A percentile compares a stretch with the other conserved stretches of the same genome.
Conservation (phyloP, 106 monocot genomes). For the Dendrobium catenatum region DNA sequence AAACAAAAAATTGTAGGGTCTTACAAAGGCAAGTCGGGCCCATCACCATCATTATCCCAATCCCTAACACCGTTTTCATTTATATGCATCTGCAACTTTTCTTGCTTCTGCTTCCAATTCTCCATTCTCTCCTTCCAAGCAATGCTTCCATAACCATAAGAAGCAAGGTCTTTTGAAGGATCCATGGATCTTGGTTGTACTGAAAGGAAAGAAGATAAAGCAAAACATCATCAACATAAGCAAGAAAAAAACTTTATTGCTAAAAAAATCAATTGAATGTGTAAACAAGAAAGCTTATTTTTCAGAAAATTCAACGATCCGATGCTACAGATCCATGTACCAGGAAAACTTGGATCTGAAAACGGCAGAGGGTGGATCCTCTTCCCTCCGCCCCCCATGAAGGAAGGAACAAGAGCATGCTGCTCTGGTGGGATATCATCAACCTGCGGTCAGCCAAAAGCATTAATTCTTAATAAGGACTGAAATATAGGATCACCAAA, state of each 20-base stretch:
- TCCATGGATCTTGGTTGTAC: slow-evolving; percentile 97
- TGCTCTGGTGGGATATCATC: slow-evolving; percentile 97
- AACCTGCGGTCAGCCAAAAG: slow-evolving; percentile 29
- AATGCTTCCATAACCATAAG: slow-evolving; percentile 95
- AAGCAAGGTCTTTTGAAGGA: slow-evolving; percentile 91
- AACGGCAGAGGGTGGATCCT: slow-evolving; percentile 95
- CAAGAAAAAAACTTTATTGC: not conserved
- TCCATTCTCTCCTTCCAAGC: slow-evolving; percentile 97
- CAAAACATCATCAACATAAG: not conserved
- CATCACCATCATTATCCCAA: slow-evolving; percentile 53
- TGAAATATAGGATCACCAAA: not conserved
- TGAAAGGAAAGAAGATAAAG: slow-evolving; percentile 30
- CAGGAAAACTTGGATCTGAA: slow-evolving; percentile 60
- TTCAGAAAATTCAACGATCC: not conserved
- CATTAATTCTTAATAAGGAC: not conserved
- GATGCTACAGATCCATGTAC: slow-evolving; percentile 18
- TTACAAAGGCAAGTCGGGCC: slow-evolving; percentile 78
- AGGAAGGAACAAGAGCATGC: slow-evolving; percentile 90
- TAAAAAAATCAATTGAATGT: not conserved
- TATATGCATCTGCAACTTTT: slow-evolving; percentile 51
- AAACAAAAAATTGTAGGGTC: slow-evolving; percentile 6
- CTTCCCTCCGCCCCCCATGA: slow-evolving; percentile 84
- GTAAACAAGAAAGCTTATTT: not conserved
- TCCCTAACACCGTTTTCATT: slow-evolving; percentile 60
- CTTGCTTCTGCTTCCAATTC: slow-evolving; percentile 85